Percentiles rank a stretch among this genome's conserved stretches.
These are phyloP conservation scores for Monsonia emarginata DNA, from an alignment of 441 rosid species.

Conservation along the genomic window DNA sequence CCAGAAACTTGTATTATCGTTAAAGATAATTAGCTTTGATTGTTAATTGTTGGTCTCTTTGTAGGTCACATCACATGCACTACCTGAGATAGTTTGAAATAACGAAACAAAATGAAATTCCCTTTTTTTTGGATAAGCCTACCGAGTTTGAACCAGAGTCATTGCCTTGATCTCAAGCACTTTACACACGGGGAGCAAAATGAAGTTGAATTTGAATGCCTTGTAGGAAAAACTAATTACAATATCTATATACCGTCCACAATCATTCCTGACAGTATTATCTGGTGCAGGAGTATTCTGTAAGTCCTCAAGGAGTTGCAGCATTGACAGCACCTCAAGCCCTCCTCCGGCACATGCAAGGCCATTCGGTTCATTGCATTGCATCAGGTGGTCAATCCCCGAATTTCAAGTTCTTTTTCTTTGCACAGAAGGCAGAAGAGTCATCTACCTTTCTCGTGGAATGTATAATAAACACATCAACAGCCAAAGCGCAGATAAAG, in stretches of 20 bases:
- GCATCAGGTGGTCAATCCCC: conserved; percentile 92
- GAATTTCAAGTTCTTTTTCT: conserved; percentile 89
- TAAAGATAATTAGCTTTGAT: background rate
- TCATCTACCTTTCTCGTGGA: conserved; percentile 58
- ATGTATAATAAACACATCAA: conserved; percentile 71
- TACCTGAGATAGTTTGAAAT: background rate
- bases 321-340: conserved; percentile 69
- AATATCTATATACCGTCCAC: background rate
- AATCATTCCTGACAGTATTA: background rate
- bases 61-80: background rate
- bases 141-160: too few relatives aligned
- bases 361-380: conserved; percentile 73
- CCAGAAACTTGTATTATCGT: background rate
- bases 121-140: too few relatives aligned
- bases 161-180: too few relatives aligned
- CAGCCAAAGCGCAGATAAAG: conserved; percentile 69
- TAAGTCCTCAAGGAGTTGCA: conserved; percentile 62
- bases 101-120: background rate
- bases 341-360: conserved; percentile 78
- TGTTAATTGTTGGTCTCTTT: background rate
- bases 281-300: conserved; percentile 46
- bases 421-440: conserved; percentile 72
- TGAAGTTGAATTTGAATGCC: background rate
- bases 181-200: background rate
- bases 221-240: background rate